These are phyloP conservation scores for Cyclotella atomus DNA, from an alignment of 108 stramenopile genomes.

Conservation along the genomic window DNA sequence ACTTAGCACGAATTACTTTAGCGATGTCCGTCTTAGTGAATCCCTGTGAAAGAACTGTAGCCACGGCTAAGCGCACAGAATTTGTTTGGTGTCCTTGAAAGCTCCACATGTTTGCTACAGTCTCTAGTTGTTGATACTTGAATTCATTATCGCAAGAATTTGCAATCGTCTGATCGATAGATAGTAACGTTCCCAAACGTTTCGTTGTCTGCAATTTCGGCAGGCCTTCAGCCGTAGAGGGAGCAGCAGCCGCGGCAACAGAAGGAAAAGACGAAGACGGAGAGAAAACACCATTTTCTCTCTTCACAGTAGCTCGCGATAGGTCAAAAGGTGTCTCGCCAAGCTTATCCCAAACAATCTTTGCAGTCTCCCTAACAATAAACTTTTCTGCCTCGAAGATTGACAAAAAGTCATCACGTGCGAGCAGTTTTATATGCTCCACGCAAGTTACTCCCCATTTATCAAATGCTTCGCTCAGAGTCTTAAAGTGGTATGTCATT, in stretches of 20 bases:
- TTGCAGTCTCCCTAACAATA: slow-evolving; percentile 16
- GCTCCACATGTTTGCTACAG: slow-evolving; percentile 4
- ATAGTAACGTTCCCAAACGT: no score
- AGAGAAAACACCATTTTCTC: neutral
- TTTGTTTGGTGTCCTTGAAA: slow-evolving; percentile 8
- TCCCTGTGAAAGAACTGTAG: slow-evolving; percentile 1
- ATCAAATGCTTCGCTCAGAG: slow-evolving; percentile 11
- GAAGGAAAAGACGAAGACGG: no score
- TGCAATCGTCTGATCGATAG: neutral
- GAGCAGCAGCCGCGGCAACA: neutral
- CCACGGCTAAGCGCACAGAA: neutral
- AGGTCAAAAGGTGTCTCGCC: slow-evolving; percentile 13
- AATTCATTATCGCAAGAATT: neutral
- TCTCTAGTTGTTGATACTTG: neutral
- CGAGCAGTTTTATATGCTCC: slow-evolving; percentile 29
- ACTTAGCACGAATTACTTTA: neutral
- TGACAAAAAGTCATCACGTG: slow-evolving; percentile 13
- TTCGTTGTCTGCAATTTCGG: neutral
- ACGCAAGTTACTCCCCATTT: slow-evolving; percentile 31
- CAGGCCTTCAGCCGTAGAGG: neutral
- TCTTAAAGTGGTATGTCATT: neutral
- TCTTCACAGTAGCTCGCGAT: slow-evolving; percentile 1
- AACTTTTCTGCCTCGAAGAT: slow-evolving; percentile 24
- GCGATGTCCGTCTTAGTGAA: slow-evolving; percentile 9
- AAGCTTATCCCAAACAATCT: slow-evolving; percentile 1